Evolutionary conservation across 2,329 filamentous ascomycete genomes (phyloP), one percentile per base, ranked within the genome.

Genomic region (Penicillium sp.): DNA sequence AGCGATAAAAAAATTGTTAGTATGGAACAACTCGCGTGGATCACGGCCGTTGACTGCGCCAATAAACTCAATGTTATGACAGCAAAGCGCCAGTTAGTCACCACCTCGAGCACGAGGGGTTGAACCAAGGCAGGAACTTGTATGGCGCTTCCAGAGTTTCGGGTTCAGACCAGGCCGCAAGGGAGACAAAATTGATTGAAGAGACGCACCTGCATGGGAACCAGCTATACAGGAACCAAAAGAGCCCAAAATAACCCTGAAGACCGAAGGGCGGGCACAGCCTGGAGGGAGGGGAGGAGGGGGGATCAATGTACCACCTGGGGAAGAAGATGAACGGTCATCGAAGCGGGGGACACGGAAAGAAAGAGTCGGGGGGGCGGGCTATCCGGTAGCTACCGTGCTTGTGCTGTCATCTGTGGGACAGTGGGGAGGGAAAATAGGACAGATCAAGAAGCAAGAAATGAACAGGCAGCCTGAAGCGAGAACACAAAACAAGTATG

Each of bases 191-290:
- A 58, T 50, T 48, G 51, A 55, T 10, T 52, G 50, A 55, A 42
- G 22, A 28, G 60, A 74, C 75, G 58, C 63, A 77, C 75, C 75
- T 77, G 75, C 75, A 77, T 77, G 69, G 69, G 67, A 72, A 70
- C 67, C 65, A 70, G 64, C 64, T 69, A 64, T 60, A 68, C 63
- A 63, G 68, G 62, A 63, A 67, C 60, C 65, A 60, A 63, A 58
- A 55, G 58, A 56, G 57, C 63, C 70, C 67, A 62, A 55, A 61
- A 66, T 68, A 65, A 65, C 66, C 65, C 64, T 63, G 63, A 65
- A 65, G 70, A 65, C 64, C 63, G 59, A 67, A 64, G 60, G 65
- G 67, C 61, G 63, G 65, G 57, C 58, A 59, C 58, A 64, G 62
- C 64, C 66, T 63, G 67, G 67, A 64, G 64, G 65, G 62, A 60